Base-by-base conservation (phyloP, 1,284 basidiomycete genomes). In the Rhodotorula mucilaginosa region DNA sequence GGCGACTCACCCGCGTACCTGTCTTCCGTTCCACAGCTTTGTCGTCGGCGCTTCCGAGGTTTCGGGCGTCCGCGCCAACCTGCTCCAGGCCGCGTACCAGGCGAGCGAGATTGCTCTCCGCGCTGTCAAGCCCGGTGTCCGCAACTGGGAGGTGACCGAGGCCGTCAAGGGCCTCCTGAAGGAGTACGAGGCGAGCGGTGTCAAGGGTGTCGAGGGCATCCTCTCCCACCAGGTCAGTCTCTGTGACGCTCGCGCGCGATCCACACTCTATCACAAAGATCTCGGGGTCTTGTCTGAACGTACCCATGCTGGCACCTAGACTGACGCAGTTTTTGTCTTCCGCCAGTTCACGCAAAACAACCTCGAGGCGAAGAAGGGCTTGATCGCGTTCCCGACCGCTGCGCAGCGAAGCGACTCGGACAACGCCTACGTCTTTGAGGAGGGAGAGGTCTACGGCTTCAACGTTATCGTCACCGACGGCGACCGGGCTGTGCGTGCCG, bases 281-380 rank as follows among this genome's bases (percentile, higher is more conserved):
- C 34, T 34, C 34, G 34, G 34, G 34, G 34, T 34, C 34, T 34
- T 34, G 34, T 34, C 34, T 34, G 34, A 7, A 7, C 34, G 34
- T 34, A 34, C 5, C 34, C 34, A 34, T 34, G 34, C 34, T 34
- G 5, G 34, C 34, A 34, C 34, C 34, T 34, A 34, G 34, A 26
- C 51, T 63, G 34, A 54, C 26, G 26, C 34, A 3, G 5, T 57
- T 52, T 18, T 34, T 5, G n/a, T 16, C 21, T 29, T n/a, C 8
- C 29, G 15, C 31, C 88, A 93, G 82, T 93, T 97, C 81, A 86
- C 88, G 47, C 90, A 96, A 81, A 93, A 96, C 80, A 89, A 93
- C 73, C 94, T 97, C 79, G 95, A 97, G 83, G 93, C 93, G 75
- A 97, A 96, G 87, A 98, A 97, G 86, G 88, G 95, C 69, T 84